phyloP scores from a whole-genome alignment of 2,329 filamentous ascomycete genomes.

The Amesomyces nigricolor region DNA sequence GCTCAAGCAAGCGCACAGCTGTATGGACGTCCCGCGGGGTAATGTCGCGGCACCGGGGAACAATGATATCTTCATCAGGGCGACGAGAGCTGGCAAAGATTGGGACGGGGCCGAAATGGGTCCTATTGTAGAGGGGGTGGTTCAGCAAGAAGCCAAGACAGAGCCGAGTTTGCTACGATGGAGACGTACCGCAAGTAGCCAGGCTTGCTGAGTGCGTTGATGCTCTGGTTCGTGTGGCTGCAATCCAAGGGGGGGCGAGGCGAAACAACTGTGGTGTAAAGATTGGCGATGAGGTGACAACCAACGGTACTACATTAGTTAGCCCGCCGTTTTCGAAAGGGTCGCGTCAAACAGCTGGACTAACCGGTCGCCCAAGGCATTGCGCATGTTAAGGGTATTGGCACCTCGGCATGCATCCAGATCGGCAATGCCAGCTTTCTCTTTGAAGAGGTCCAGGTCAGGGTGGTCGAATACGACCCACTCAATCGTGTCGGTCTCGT shows the following conservation, averaged over 20 bases:
- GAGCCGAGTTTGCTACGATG: not conserved
- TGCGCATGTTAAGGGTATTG: not conserved
- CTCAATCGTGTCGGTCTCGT: not conserved
- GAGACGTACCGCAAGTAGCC: conserved; percentile 9
- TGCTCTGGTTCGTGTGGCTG: conserved; percentile 7
- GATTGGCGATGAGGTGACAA: too few species aligned
- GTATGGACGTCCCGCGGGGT: conserved; percentile 11
- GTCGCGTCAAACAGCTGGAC: not conserved
- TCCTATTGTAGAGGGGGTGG: not conserved
- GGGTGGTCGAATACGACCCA: not conserved
- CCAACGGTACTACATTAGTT: too few species aligned
- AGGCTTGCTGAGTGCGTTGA: conserved; percentile 7
- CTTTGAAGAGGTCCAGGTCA: not conserved
- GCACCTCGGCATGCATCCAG: too few species aligned
- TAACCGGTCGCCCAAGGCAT: not conserved
- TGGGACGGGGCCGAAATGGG: conserved; percentile 2
- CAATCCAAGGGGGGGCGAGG: not conserved
- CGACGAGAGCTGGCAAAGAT: conserved; percentile 1
- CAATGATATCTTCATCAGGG: not conserved
- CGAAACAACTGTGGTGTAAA: not conserved
- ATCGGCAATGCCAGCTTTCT: not conserved
- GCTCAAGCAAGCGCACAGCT: conserved; percentile 1
- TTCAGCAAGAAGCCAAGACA: not conserved
- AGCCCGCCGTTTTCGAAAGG: too few species aligned
- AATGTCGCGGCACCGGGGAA: not conserved